These are phyloP conservation scores for Yamadazyma jaroonii DNA, from an alignment of 1,139 yeast species.

Conservation along the genomic window DNA sequence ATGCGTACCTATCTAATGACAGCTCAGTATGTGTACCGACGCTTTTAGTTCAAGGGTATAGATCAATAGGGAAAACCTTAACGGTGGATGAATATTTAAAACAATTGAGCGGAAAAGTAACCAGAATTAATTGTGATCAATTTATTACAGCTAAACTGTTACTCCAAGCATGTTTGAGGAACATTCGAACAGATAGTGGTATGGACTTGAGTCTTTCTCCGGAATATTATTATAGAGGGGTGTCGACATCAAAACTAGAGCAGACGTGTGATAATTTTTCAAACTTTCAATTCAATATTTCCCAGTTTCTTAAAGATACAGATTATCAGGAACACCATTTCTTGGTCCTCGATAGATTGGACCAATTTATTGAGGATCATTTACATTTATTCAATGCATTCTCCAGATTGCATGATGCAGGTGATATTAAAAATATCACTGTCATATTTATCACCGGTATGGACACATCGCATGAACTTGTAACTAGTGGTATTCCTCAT, in stretches of 20 bases:
- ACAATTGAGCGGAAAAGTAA: constrained; percentile 19
- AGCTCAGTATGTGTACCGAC: too few relatives aligned
- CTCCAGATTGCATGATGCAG: constrained; percentile 44
- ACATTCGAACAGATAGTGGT: constrained; percentile 29
- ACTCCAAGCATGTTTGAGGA: constrained; percentile 35
- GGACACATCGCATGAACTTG: constrained; percentile 46
- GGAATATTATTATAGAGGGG: constrained; percentile 18
- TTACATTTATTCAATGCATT: constrained; percentile 47
- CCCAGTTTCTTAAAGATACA: constrained; percentile 31
- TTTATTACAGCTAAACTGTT: constrained; percentile 36
- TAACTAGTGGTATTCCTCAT: constrained; percentile 49
- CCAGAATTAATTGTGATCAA: constrained; percentile 38
- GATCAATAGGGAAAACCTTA: constrained; percentile 39
- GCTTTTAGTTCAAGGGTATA: constrained; percentile 41
- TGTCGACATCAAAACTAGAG: constrained; percentile 14
- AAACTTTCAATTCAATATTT: constrained; percentile 41
- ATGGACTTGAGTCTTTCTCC: constrained; percentile 12
- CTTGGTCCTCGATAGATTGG: constrained; percentile 58
- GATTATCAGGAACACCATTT: constrained; percentile 43
- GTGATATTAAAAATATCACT: constrained; percentile 27
- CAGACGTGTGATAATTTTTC: constrained; percentile 45
- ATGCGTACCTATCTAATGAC: constrained; percentile 28
- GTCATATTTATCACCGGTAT: constrained; percentile 34
- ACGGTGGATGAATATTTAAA: constrained; percentile 27
- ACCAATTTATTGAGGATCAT: constrained; percentile 50